These are phyloP conservation scores for Trebouxia sp. DNA, from an alignment of 139 green algal species.

Conservation along the genomic window DNA sequence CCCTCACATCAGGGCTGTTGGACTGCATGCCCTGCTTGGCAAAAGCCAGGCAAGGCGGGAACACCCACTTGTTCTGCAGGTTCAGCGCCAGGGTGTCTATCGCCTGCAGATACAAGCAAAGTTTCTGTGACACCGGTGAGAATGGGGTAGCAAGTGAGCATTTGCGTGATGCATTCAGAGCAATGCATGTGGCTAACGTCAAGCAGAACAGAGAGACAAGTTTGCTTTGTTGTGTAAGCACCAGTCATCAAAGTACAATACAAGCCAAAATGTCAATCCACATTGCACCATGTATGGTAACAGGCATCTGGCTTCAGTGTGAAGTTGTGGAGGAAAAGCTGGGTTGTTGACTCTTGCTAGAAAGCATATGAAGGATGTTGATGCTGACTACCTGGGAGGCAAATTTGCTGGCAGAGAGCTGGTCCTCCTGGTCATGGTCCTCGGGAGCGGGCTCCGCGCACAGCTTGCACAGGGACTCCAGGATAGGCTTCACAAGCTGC, in stretches of 20 bases:
- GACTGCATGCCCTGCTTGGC: constrained; percentile 32
- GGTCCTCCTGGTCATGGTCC: constrained; percentile 27
- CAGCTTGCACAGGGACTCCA: constrained; percentile 64
- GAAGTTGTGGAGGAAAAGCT: no score
- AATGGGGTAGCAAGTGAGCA: no score
- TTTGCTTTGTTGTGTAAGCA: neutral
- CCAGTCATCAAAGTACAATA: neutral
- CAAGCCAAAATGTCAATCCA: neutral
- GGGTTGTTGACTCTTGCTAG: no score
- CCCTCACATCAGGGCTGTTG: constrained; percentile 31
- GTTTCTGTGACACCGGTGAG: no score
- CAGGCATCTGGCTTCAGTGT: neutral
- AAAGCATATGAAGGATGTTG: no score
- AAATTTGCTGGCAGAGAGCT: constrained; percentile 41
- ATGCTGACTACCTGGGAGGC: constrained; percentile 29
- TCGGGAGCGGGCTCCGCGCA: constrained; percentile 51
- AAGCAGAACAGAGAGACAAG: neutral
- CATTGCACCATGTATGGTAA: neutral
- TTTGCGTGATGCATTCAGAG: no score
- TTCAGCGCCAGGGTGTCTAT: constrained; percentile 67
- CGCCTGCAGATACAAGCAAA: no score
- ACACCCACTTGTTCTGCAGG: constrained; percentile 53
- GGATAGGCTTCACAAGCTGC: constrained; percentile 46
- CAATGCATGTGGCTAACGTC: no score
- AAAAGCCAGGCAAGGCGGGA: constrained; percentile 49